phyloP scores from a whole-genome alignment of 306 rosid species.

The Canavalia ensiformis region DNA sequence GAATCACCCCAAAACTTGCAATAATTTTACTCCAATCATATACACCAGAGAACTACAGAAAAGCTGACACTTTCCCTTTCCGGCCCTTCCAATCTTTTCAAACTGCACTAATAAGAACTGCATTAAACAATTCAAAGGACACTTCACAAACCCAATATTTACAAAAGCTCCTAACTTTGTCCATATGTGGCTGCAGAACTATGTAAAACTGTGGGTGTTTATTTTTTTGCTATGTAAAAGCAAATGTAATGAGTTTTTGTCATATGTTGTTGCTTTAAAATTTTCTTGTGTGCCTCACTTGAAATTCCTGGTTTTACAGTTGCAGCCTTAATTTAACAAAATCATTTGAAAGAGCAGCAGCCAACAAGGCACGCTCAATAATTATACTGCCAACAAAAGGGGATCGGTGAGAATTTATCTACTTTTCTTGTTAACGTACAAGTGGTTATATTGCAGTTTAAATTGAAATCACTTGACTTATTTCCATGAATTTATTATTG shows the following conservation, averaged over 20 bases:
- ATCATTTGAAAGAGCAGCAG: constrained; percentile 96
- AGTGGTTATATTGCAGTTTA: constrained; percentile 29
- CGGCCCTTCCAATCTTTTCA: neutral
- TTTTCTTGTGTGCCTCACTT: constrained; percentile 50
- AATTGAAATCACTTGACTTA: constrained; percentile 27
- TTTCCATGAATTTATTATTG: constrained; percentile 36
- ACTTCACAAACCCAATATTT: constrained; percentile 5
- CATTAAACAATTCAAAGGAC: constrained; percentile 20
- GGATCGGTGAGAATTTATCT: constrained; percentile 75
- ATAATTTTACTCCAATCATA: constrained; percentile 6
- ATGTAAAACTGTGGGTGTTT: neutral
- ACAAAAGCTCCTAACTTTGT: neutral
- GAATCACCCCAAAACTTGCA: neutral
- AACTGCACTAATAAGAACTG: constrained; percentile 24
- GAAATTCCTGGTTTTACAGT: constrained; percentile 67
- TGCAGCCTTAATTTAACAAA: constrained; percentile 88
- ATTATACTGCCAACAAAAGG: constrained; percentile 91
- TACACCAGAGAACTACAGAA: neutral
- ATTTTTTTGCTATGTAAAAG: constrained; percentile 4
- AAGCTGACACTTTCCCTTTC: neutral
- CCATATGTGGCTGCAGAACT: constrained; percentile 7
- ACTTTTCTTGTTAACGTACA: constrained; percentile 26
- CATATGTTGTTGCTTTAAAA: constrained; percentile 28
- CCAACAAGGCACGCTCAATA: constrained; percentile 89
- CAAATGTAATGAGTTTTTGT: constrained; percentile 18